Evolutionary conservation across 2,329 filamentous ascomycete species (phyloP).

Genomic region (Phoma sp.): DNA sequence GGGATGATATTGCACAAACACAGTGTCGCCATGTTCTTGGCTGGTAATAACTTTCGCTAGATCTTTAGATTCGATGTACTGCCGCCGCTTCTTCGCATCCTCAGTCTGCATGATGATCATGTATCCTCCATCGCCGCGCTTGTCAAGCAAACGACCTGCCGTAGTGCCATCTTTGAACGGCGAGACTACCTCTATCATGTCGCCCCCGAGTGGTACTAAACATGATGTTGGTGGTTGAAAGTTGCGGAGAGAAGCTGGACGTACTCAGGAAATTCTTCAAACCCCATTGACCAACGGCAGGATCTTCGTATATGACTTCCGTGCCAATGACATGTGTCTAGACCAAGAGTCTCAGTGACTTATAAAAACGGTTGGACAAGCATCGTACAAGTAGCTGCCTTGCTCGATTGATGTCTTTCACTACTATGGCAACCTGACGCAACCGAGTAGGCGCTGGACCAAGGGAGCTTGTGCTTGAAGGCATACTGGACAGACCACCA

Average conservation of each 20-base stretch:
- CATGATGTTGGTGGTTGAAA: not conserved
- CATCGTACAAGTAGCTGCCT: conserved; percentile 34
- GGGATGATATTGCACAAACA: conserved; percentile 55
- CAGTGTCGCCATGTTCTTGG: conserved; percentile 42
- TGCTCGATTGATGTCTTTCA: conserved; percentile 35
- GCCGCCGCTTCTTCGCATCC: conserved; percentile 47
- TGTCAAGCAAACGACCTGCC: conserved; percentile 50
- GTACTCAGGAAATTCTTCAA: conserved; percentile 51
- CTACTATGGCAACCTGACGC: conserved; percentile 46
- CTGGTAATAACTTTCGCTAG: conserved; percentile 49
- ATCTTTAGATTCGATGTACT: conserved; percentile 46
- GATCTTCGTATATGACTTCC: conserved; percentile 50
- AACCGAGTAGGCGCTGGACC: conserved; percentile 38
- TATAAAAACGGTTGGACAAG: no score
- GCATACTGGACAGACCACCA: not conserved
- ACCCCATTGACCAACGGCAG: conserved; percentile 48
- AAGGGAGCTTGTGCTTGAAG: not conserved
- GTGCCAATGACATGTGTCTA: conserved; percentile 49
- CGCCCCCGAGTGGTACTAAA: conserved; percentile 52
- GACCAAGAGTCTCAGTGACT: not conserved
- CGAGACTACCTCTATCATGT: conserved; percentile 53
- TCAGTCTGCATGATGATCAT: conserved; percentile 58
- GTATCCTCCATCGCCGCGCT: conserved; percentile 55
- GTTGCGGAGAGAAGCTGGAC: not conserved
- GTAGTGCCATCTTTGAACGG: conserved; percentile 49